Base-by-base conservation (phyloP, 805 yeast genomes). In the Suhomyces prunicola region DNA sequence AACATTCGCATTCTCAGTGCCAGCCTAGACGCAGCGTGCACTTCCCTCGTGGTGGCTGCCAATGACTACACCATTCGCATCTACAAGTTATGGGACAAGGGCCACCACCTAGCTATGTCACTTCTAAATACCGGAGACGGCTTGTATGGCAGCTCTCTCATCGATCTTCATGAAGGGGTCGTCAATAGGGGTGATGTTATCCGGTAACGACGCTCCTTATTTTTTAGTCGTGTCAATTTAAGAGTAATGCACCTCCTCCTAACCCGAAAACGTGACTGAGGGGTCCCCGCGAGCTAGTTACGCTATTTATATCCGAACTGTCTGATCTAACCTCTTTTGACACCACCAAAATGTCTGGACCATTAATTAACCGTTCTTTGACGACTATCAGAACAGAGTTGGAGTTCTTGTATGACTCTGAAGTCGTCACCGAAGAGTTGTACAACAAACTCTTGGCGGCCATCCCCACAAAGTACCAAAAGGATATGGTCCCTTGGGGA, bases 41-140 rank as follows among this genome's bases (percentile, higher is more conserved):
- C 77, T 10, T 73, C 84, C 1, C 71, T 91, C 0, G 87, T 93
- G 54, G 83, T 88, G 1, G 92, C 94, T 0, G 77, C 90, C 0
- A 88, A 85, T 63, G 96, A 90, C 67, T 86, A 85, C 55, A 85
- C 94, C 0, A 81, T 91, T 1, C 69, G 93, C 51, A 85, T 91
- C 44, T 90, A 87, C 67, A 78, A 83, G 48, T 57, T 90, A 6
- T 91, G 97, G 96, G 71, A 60, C 1, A 48, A 50, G 29, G 44
- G 81, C 22, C 51, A 35, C 44, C 39, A 6, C 6, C 39, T 52
- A n/a, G 17, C 19, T 10, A 24, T 39, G 10, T 17, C 19, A 5
- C 48, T 29, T 24, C 50, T 26, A 33, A 35, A 5, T 10, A 6
- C 22, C 7, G 46, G 49, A 13, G 15, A 15, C 15, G 52, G 49